Conservation (phyloP, 2,329 filamentous ascomycete species). For the Intubia oerlemansii region DNA sequence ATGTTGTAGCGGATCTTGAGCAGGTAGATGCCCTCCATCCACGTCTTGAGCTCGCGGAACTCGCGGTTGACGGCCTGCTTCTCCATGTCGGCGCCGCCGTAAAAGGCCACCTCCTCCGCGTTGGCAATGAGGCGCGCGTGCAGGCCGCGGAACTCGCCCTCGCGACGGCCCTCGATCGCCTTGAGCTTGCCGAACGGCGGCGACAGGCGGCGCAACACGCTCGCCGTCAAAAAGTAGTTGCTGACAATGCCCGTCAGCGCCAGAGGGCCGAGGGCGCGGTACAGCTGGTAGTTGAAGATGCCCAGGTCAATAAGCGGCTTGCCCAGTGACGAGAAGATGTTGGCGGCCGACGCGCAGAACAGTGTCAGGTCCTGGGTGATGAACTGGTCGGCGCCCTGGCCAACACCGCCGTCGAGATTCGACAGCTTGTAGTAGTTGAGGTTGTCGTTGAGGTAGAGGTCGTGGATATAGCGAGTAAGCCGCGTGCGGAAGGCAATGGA, state of each 20-base stretch:
- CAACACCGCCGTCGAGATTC: conserved; percentile 82
- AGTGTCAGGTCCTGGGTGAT: conserved; percentile 93
- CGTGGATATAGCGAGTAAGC: conserved; percentile 89
- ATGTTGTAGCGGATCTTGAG: conserved; percentile 98
- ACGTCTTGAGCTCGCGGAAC: conserved; percentile 78
- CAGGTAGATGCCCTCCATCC: conserved; percentile 98
- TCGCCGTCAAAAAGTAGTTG: conserved; percentile 89
- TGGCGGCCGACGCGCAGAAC: conserved; percentile 83
- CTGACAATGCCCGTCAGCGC: conserved; percentile 69
- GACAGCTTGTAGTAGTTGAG: conserved; percentile 91
- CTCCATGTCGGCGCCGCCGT: conserved; percentile 87
- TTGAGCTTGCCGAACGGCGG: conserved; percentile 95
- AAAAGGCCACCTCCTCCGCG: conserved; percentile 94
- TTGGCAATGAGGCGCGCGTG: conserved; percentile 90
- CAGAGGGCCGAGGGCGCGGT: conserved; percentile 71
- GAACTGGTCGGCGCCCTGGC: conserved; percentile 83
- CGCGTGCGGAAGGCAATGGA: conserved; percentile 94
- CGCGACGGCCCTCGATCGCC: conserved; percentile 82
- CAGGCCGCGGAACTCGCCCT: conserved; percentile 82
- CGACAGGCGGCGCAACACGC: conserved; percentile 67
- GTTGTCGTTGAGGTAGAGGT: conserved; percentile 85
- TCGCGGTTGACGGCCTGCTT: conserved; percentile 80
- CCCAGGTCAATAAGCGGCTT: conserved; percentile 94
- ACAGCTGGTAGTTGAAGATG: conserved; percentile 96
- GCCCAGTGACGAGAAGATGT: conserved; percentile 87